phyloP scores from a whole-genome alignment of 768 basidiomycete genomes.

The Austroboletus eburneus region DNA sequence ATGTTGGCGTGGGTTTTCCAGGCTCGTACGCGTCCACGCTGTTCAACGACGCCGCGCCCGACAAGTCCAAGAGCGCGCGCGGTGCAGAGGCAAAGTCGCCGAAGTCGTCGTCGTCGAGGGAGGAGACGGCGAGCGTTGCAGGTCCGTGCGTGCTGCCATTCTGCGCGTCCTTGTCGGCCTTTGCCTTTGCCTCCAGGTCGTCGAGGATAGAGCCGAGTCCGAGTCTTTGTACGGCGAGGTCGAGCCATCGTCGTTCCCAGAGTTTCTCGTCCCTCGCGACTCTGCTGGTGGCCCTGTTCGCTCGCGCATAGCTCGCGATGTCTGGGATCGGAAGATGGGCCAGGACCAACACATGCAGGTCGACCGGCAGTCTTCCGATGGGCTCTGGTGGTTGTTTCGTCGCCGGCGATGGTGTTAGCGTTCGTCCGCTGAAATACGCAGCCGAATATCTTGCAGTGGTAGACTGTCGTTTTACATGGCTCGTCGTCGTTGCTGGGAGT shows the following conservation, averaged over 20 bases:
- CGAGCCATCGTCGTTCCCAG: constrained; percentile 74
- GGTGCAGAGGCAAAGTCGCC: constrained; percentile 73
- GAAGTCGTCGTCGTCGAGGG: constrained; percentile 72
- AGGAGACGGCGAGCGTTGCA: constrained; percentile 52
- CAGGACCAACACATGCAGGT: constrained; percentile 73
- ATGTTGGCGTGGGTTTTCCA: constrained; percentile 28
- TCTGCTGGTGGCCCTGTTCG: constrained; percentile 57
- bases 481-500: neutral
- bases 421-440: constrained; percentile 5
- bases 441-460: constrained; percentile 6
- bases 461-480: constrained; percentile 14
- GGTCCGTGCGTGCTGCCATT: constrained; percentile 43
- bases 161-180: constrained; percentile 32
- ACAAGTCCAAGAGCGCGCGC: constrained; percentile 18
- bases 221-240: constrained; percentile 48
- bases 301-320: constrained; percentile 68
- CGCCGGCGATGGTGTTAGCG: constrained; percentile 6
- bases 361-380: constrained; percentile 77
- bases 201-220: constrained; percentile 50
- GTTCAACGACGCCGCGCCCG: constrained; percentile 5
- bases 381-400: constrained; percentile 31
- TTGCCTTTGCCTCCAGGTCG: constrained; percentile 46
- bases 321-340: constrained; percentile 75
- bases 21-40: constrained; percentile 17
- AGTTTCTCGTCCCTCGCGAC: constrained; percentile 67